Base-by-base conservation (phyloP, 768 basidiomycete genomes). In the Lactarius hatsudake region DNA sequence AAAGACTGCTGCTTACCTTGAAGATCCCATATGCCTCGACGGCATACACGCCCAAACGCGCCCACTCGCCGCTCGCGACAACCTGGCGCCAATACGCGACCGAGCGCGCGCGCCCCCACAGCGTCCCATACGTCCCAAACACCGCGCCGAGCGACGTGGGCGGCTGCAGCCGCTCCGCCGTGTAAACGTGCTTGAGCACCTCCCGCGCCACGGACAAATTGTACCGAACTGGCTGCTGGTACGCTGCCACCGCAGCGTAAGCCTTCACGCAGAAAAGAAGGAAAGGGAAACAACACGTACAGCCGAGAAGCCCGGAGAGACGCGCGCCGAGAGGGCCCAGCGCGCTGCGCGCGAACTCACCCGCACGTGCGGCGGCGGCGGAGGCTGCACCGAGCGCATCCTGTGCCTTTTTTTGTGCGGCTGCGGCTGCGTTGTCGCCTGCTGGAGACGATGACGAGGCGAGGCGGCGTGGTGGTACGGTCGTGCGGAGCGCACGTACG, bases 1-100 rank as follows among this genome's bases (percentile, higher is more conserved):
- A 53, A 40, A 28, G 18, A 12, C 12, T 12, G 13, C 5, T 18
- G 17, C 85, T 40, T 68, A 89, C 91, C 82, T 91, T 91, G 83
- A 91, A 96, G 72, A 96, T 89, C 18, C 89, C 88, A 75, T 95
- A 96, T 38, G 92, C 94, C 79, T 96, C 93, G 28, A 93, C 74
- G 10, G 85, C 92, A 74, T 94, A 93, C 20, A 93, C 76, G 12
- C 86, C 86, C 30, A 93, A 81, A 71, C 83, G 82, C 7, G 82
- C 82, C 77, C 87, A 84, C 72, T 92, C 87, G 8, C 93, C 92
- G 58, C 80, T 86, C 72, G 79, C 76, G 17, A 84, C 73, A 17
- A 87, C 75, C 65, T 84, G 80, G 13, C 86, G 82, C 85, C 88
- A 87, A 76, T 87, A 91, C 28, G 79, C 78, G 0, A 80, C 76